These are phyloP conservation scores for Colletotrichum paranaense DNA, from an alignment of 2,329 filamentous ascomycete species.

Conservation along the genomic window DNA sequence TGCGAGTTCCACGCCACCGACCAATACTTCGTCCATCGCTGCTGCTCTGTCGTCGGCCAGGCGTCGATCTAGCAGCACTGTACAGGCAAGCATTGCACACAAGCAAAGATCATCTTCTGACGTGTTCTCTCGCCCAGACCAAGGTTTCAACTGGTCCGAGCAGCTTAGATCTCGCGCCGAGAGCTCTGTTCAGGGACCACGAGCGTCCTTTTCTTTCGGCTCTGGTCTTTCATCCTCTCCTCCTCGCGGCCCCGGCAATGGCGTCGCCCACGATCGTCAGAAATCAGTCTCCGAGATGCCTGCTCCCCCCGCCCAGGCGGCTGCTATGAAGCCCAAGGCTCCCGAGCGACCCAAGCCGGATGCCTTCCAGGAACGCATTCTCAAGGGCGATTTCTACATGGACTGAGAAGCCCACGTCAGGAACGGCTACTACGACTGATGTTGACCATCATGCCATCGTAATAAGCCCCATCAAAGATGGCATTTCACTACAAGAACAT, in stretches of 20 bases:
- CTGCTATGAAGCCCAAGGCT: constrained; percentile 57
- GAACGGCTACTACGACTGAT: neutral
- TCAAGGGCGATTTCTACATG: constrained; percentile 99
- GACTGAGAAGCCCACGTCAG: constrained; percentile 67
- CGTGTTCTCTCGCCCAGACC: constrained; percentile 76
- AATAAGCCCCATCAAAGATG: neutral
- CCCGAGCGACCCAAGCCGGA: constrained; percentile 79
- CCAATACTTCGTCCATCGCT: constrained; percentile 46
- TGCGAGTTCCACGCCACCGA: constrained; percentile 40
- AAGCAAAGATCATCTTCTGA: constrained; percentile 72
- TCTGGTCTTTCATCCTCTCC: constrained; percentile 55
- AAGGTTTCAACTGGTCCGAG: constrained; percentile 96
- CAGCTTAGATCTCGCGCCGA: constrained; percentile 93
- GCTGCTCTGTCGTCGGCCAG: constrained; percentile 47
- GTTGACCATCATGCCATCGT: constrained; percentile 3
- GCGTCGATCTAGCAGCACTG: constrained; percentile 51
- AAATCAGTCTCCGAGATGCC: constrained; percentile 77
- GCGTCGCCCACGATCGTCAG: constrained; percentile 69
- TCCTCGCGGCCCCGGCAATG: constrained; percentile 48
- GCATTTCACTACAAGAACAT: neutral
- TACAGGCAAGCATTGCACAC: constrained; percentile 71
- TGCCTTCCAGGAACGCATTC: constrained; percentile 94
- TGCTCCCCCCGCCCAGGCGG: constrained; percentile 63
- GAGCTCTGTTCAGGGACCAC: constrained; percentile 73
- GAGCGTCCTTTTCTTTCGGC: constrained; percentile 70